Percentiles rank a stretch among this genome's conserved stretches.
Conservation (phyloP, 2,329 filamentous ascomycete species). For the Aspergillus sp. region DNA sequence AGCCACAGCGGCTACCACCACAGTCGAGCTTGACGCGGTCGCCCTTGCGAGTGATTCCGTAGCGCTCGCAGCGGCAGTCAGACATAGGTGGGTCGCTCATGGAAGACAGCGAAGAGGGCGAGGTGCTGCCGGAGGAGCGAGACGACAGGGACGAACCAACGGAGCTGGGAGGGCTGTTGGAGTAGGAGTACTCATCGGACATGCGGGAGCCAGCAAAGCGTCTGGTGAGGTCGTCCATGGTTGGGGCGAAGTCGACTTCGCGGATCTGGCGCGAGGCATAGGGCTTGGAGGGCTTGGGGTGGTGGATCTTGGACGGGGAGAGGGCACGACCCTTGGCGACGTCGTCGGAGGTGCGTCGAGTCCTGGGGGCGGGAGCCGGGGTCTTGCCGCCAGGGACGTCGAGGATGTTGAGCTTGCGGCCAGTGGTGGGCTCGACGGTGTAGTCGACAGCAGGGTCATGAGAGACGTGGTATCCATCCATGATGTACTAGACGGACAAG, state of each 20-base stretch:
- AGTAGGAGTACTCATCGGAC: slow-evolving; percentile 66
- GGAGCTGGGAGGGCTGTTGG: slow-evolving; percentile 70
- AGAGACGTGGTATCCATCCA: slow-evolving; percentile 96
- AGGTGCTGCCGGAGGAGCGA: slow-evolving; percentile 58
- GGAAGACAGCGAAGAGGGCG: slow-evolving; percentile 57
- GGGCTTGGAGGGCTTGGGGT: slow-evolving; percentile 83
- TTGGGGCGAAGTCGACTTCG: slow-evolving; percentile 72
- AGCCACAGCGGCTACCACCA: slow-evolving; percentile 81
- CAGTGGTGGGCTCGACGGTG: slow-evolving; percentile 91
- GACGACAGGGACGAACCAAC: slow-evolving; percentile 64
- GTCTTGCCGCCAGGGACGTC: slow-evolving; percentile 66
- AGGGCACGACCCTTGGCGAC: slow-evolving; percentile 85
- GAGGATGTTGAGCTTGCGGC: slow-evolving; percentile 95
- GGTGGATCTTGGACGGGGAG: slow-evolving; percentile 82
- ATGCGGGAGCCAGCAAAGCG: slow-evolving; percentile 70
- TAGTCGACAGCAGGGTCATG: slow-evolving; percentile 89
- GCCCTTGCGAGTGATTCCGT: slow-evolving; percentile 89
- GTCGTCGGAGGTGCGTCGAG: slow-evolving; percentile 52
- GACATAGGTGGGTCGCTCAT: slow-evolving; percentile 55
- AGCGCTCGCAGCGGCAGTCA: slow-evolving; percentile 89
- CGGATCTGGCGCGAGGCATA: slow-evolving; percentile 84
- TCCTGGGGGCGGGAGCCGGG: slow-evolving; percentile 34
- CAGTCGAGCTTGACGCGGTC: slow-evolving; percentile 96
- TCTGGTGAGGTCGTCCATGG: slow-evolving; percentile 72
- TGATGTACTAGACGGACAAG: slow-evolving; percentile 65